These are phyloP conservation scores for Astrothelium subdiscretum DNA, from an alignment of 495 filamentous ascomycete genomes.

Conservation along the genomic window DNA sequence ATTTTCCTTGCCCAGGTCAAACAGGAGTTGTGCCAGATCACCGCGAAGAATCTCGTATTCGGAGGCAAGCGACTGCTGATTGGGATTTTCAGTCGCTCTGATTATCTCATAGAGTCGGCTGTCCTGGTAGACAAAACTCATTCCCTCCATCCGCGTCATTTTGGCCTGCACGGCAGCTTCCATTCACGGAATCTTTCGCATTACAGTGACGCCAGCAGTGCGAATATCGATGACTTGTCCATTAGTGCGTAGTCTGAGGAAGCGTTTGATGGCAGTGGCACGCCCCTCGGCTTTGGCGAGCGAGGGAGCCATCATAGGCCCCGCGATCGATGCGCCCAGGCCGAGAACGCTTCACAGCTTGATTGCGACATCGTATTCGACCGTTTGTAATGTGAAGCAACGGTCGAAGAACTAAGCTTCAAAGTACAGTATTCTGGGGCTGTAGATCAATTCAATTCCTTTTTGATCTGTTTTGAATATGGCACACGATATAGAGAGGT, in stretches of 20 bases:
- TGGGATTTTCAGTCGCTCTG: conserved; percentile 30
- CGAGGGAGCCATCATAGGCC: conserved; percentile 40
- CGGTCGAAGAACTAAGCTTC: no score
- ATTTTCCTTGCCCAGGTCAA: conserved; percentile 32
- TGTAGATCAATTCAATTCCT: no score
- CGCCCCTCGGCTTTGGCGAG: conserved; percentile 36
- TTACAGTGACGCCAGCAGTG: conserved; percentile 35
- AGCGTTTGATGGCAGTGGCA: conserved; percentile 44
- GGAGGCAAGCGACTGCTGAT: conserved; percentile 35
- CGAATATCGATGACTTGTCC: conserved; percentile 44
- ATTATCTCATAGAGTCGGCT: conserved; percentile 32
- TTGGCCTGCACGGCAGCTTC: conserved; percentile 33
- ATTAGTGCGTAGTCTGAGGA: conserved; percentile 29
- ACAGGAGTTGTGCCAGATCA: conserved; percentile 35
- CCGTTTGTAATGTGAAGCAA: no score
- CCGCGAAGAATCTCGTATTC: conserved; percentile 48
- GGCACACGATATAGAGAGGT: no score
- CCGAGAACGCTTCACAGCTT: conserved; percentile 19
- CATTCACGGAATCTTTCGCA: conserved; percentile 40
- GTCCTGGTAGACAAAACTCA: conserved; percentile 31
- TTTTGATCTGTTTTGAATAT: no score
- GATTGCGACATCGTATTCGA: no score
- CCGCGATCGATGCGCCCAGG: conserved; percentile 16
- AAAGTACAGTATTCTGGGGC: no score
- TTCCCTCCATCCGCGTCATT: conserved; percentile 31